Evolutionary conservation across 352 stramenopile species (phyloP).

Genomic region (Pythium aphanidermatum): DNA sequence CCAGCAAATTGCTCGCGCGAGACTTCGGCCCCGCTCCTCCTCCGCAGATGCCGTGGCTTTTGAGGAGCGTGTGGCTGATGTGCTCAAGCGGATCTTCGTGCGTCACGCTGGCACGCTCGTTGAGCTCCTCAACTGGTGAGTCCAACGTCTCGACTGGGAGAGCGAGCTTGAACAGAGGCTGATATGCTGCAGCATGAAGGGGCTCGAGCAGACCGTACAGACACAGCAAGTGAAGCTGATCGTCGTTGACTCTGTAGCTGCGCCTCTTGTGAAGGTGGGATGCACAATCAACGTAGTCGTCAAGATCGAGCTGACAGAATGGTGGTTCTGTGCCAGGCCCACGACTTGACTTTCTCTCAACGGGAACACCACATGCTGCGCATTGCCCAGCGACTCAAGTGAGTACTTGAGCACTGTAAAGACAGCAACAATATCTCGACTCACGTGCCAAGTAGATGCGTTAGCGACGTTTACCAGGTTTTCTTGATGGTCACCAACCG

Average conservation of each 20-base stretch:
- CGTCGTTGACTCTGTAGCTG: constrained; percentile 67
- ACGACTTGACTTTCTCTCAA: constrained; percentile 19
- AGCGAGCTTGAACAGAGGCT: not conserved
- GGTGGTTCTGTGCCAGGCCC: constrained; percentile 1
- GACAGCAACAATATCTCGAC: no score
- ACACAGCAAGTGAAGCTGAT: constrained; percentile 48
- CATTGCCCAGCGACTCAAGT: constrained; percentile 23
- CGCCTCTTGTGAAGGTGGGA: constrained; percentile 52
- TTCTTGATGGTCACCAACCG: constrained; percentile 69
- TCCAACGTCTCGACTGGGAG: no score
- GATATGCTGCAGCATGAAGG: constrained; percentile 36
- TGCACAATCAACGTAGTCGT: not conserved
- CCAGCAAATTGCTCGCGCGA: constrained; percentile 13
- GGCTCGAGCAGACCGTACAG: constrained; percentile 41
- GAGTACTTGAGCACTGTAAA: no score
- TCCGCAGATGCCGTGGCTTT: not conserved
- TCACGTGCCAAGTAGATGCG: no score
- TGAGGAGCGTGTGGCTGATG: not conserved
- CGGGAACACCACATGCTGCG: constrained; percentile 14
- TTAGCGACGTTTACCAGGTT: constrained; percentile 54
- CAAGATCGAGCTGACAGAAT: not conserved
- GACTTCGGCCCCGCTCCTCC: not conserved
- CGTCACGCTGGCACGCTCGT: constrained; percentile 28
- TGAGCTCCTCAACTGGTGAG: constrained; percentile 39
- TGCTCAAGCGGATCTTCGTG: constrained; percentile 12